Evolutionary conservation across 441 rosid species (phyloP), one percentile per base, ranked within the genome.

Genomic region (Capsella rubella): DNA sequence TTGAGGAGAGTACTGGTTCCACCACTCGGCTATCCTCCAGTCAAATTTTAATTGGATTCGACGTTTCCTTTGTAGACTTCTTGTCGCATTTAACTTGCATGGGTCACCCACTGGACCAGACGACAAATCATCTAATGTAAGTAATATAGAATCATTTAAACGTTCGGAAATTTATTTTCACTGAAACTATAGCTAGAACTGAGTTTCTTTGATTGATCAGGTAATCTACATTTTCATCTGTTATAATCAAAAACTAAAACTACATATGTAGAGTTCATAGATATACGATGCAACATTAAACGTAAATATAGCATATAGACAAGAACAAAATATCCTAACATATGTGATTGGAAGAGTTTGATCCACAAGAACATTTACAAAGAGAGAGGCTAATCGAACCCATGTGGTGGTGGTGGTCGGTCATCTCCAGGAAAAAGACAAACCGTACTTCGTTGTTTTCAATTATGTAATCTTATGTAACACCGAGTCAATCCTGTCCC

Each of bases 351-450:
- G 69, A 0, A 11, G 13, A 16, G 15, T 25, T 11, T 15, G 49
- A 55, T 72, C 49, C 49, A 72, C 40, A 45, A 63, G 4, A 51
- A 16, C 16, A 63, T 9, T 18, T 21, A 28, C n/a, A 29, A 59
- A 60, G 18, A 16, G 18, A 16, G 32, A 14, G 37, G 15, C 61
- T 35, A 21, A 54, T 63, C 76, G 49, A 54, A 72, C 57, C 64
- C 77, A 73, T 64, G 77, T 64, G 71, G 18, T n/a, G 29, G 4
- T 35, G 25, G 25, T 21, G 25, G 25, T 43, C 11, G 57, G 5
- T 15, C 57, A 45, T 10, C n/a, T 64, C 25, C 25, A 25, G 2
- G 32, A 46, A 55, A 39, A 64, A 25, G 76, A 54, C 64, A 53
- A 18, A n/a, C 39, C 56, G 8, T 63, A 11, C 8, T 51, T 32